Evolutionary conservation across 2,329 filamentous ascomycete species (phyloP), one percentile per base, ranked within the genome.

Genomic region (Penicillium sp.): DNA sequence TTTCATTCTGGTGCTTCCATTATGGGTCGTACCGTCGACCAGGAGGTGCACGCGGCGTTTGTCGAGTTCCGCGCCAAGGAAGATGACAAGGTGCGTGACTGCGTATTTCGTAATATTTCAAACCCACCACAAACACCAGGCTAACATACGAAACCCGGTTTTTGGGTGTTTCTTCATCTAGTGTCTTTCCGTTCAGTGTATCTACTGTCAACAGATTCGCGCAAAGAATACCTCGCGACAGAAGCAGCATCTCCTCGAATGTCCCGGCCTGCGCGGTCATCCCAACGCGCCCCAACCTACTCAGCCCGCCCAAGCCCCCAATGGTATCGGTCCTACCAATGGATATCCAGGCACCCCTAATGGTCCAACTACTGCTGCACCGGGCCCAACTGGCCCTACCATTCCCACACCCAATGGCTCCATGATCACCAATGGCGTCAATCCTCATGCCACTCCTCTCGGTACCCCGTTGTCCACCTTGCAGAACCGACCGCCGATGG

Each of bases 51-150:
- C 71, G 77, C 78, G 62, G 79, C 79, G 61, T 81, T 80, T 68
- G 78, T 81, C 70, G 79, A 81, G 72, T 81, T 81, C 70, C 77
- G 79, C 69, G 79, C 79, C 73, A 81, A 80, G 74, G 79, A 80
- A 73, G 77, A 79, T 71, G 77, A 80, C 69, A 80, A 80, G 77
- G 77, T 77, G 72, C 61, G 71, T 74, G 67, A 68, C 64, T 64
- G 67, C 55, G 66, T 74, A 73, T 75, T 73, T 74, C 67, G 72
- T 76, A 77, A 75, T 75, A 75, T 73, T 73, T 72, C 70, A 70
- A 63, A 61, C 53, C 60, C 55, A 56, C 65, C 66, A 63, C 64
- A 62, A 59, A 43, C 65, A 39, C 35, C 16, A n/a, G 63, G 73
- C 74, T 75, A 70, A 74, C 72, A 67, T 66, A 66, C 64, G 49